phyloP scores from a whole-genome alignment of 352 stramenopile species.

The Pythium rishiriense region DNA sequence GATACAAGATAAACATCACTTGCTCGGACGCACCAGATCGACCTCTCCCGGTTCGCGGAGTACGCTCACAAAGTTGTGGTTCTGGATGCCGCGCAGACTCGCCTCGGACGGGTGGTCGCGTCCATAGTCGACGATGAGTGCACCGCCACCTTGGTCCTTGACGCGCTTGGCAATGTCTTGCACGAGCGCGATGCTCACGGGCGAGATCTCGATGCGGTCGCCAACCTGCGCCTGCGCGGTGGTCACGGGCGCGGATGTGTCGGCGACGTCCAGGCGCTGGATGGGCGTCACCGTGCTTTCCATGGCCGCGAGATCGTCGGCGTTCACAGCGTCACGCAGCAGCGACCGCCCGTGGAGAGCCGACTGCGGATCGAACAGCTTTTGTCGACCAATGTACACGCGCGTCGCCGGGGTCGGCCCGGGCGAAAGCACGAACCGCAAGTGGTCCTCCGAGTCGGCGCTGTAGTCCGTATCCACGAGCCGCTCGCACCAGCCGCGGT shows the following conservation, averaged over 20 bases:
- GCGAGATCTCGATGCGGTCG: constrained; percentile 94
- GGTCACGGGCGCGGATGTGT: constrained; percentile 44
- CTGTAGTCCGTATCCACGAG: constrained; percentile 90
- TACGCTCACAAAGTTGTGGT: constrained; percentile 93
- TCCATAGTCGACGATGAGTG: constrained; percentile 96
- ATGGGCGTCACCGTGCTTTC: constrained; percentile 29
- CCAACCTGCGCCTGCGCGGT: constrained; percentile 64
- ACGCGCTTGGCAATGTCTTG: constrained; percentile 93
- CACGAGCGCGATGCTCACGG: constrained; percentile 87
- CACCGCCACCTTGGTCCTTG: constrained; percentile 76
- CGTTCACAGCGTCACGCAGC: constrained; percentile 10
- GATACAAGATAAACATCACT: no score
- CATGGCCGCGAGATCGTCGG: constrained; percentile 17
- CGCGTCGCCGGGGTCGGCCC: constrained; percentile 89
- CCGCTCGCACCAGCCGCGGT: constrained; percentile 92
- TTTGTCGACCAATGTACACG: constrained; percentile 86
- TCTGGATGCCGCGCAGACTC: constrained; percentile 93
- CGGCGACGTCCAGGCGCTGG: constrained; percentile 56
- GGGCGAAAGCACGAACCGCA: constrained; percentile 94
- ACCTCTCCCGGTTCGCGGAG: constrained; percentile 91
- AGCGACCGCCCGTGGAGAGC: constrained; percentile 30
- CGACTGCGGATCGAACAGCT: constrained; percentile 65
- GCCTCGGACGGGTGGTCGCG: constrained; percentile 88
- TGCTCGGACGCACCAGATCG: constrained; percentile 83
- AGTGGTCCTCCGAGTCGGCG: constrained; percentile 78